These are phyloP conservation scores for Suillus sp. DNA, from an alignment of 768 basidiomycete species.

Conservation along the genomic window DNA sequence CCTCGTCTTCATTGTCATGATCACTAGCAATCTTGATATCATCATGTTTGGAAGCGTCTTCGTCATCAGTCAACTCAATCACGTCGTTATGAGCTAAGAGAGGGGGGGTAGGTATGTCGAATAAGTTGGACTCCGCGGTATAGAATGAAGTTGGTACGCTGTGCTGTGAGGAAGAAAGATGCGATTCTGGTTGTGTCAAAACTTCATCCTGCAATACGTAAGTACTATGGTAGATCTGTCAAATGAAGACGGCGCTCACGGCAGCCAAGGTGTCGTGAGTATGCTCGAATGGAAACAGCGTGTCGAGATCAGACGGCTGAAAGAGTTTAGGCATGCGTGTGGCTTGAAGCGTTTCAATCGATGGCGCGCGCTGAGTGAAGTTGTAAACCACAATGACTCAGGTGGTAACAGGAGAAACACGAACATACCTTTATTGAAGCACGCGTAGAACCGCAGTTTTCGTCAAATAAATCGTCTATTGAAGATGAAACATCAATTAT, in stretches of 20 bases:
- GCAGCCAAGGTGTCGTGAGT: constrained; percentile 14
- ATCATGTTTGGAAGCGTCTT: constrained; percentile 7
- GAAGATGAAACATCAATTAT: not conserved
- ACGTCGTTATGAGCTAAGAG: constrained; percentile 3
- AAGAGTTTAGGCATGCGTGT: constrained; percentile 13
- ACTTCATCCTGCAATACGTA: constrained; percentile 9
- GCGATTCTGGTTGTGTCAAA: not conserved
- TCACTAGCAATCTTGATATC: constrained; percentile 9
- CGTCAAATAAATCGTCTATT: not conserved
- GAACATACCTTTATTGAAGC: constrained; percentile 19
- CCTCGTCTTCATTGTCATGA: constrained; percentile 27
- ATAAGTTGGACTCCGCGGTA: constrained; percentile 14
- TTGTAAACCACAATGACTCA: constrained; percentile 12
- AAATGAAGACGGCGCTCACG: constrained; percentile 15
- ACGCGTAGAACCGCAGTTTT: constrained; percentile 16
- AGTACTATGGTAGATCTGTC: constrained; percentile 3
- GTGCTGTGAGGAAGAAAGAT: constrained; percentile 10
- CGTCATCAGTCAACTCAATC: constrained; percentile 4
- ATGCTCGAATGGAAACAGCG: constrained; percentile 9
- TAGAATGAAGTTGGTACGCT: constrained; percentile 9
- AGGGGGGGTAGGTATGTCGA: constrained; percentile 10
- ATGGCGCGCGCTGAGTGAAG: constrained; percentile 18
- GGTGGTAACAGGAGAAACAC: not conserved
- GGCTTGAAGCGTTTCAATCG: constrained; percentile 8
- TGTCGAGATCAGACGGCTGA: constrained; percentile 17